These are phyloP conservation scores for Fusarium metavorans DNA, from an alignment of 2,329 filamentous ascomycete species.

Conservation along the genomic window DNA sequence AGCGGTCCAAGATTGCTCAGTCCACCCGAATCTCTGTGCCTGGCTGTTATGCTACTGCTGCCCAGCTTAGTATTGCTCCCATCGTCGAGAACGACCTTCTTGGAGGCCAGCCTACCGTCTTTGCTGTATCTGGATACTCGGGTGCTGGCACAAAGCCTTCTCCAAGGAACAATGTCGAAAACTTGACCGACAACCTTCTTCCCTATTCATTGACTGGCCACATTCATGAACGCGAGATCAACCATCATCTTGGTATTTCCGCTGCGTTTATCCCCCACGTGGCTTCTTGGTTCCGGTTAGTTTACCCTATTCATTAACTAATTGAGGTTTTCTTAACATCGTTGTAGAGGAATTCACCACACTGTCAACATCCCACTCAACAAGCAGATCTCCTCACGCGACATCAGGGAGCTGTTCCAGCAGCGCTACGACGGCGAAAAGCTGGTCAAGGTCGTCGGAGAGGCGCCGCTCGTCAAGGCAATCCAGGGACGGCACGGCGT, in stretches of 20 bases:
- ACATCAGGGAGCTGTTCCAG: background rate
- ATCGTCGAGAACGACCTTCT: background rate
- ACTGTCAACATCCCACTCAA: background rate
- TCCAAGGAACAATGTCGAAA: background rate
- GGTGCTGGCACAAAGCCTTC: background rate
- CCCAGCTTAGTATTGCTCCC: background rate
- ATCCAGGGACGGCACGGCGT: background rate
- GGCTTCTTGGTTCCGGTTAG: background rate
- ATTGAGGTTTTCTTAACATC: background rate
- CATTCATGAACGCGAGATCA: background rate
- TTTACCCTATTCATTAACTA: accelerated
- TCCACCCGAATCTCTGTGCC: background rate
- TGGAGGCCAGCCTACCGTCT: background rate
- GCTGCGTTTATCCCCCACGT: background rate
- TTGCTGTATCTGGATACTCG: background rate
- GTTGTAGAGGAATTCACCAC: background rate
- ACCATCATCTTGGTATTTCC: background rate
- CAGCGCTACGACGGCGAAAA: background rate
- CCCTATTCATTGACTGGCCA: background rate
- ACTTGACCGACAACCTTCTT: background rate
- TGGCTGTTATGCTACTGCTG: background rate
- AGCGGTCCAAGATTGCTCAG: background rate
- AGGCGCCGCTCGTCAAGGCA: background rate
- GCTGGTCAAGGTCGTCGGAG: background rate
- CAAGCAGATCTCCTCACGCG: background rate